Conservation (phyloP, 768 basidiomycete genomes). For the Suillus plorans region DNA sequence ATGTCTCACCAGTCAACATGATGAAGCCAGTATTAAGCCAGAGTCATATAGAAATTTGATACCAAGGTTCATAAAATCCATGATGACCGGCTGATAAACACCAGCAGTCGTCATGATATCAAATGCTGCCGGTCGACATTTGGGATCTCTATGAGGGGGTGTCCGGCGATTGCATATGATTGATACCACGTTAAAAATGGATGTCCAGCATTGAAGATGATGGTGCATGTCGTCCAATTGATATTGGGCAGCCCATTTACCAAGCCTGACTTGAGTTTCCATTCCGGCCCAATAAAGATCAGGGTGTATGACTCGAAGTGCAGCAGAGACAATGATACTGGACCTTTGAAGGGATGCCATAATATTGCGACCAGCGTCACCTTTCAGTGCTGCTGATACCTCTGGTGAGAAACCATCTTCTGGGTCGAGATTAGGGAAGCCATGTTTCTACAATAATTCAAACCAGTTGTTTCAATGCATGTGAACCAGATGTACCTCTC, state of each 20-base stretch:
- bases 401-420: not conserved
- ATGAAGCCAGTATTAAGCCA: not conserved
- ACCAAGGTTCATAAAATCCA: not conserved
- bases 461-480: not conserved
- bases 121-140: not conserved
- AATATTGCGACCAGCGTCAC: not conserved
- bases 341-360: not conserved
- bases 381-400: not conserved
- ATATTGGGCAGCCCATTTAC: not conserved
- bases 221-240: not conserved
- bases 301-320: not conserved
- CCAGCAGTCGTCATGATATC: not conserved
- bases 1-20: not conserved
- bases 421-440: not conserved
- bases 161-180: not conserved
- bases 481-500: not conserved
- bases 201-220: not conserved
- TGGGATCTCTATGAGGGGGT: not conserved
- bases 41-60: not conserved
- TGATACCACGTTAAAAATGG: not conserved
- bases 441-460: not conserved
- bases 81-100: not conserved
- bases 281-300: not conserved
- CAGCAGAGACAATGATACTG: not conserved
- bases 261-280: not conserved